Evolutionary conservation across 371 early-diverging fungal genomes (phyloP).

Genomic region (Coemansia sp.): DNA sequence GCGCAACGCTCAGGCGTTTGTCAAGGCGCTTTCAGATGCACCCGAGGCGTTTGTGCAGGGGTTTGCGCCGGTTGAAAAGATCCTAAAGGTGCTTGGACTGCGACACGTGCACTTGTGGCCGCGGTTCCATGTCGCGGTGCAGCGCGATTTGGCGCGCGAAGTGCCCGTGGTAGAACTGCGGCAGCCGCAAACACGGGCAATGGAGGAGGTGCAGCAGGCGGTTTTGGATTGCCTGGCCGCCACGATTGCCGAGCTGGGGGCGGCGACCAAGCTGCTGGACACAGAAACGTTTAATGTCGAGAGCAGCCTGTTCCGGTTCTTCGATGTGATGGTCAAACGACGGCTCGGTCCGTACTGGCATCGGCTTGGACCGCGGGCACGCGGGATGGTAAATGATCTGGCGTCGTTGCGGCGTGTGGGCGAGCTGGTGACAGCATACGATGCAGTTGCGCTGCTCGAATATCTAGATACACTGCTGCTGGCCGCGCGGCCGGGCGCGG

Average conservation of each 20-base stretch:
- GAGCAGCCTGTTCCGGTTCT: conserved; percentile 77
- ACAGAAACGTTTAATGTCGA: conserved; percentile 81
- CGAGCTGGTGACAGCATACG: conserved; percentile 74
- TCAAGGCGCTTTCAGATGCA: conserved; percentile 92
- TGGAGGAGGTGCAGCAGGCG: conserved; percentile 82
- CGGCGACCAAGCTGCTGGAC: conserved; percentile 56
- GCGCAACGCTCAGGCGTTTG: conserved; percentile 80
- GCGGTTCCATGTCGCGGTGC: conserved; percentile 74
- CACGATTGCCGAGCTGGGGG: conserved; percentile 73
- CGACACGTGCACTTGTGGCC: conserved; percentile 91
- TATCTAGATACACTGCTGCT: conserved; percentile 82
- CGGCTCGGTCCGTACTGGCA: conserved; percentile 92
- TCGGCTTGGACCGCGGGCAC: conserved; percentile 67
- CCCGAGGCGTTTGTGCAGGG: conserved; percentile 75
- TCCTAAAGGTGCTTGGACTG: conserved; percentile 75
- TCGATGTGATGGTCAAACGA: conserved; percentile 70
- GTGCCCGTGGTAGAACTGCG: conserved; percentile 73
- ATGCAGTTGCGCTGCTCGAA: conserved; percentile 83
- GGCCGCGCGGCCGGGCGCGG: conserved; percentile 41
- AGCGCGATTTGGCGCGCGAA: conserved; percentile 58
- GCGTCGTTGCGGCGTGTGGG: conserved; percentile 69
- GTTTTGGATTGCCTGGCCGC: conserved; percentile 84
- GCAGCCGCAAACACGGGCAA: conserved; percentile 74
- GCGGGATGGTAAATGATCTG: conserved; percentile 76
- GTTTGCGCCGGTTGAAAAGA: conserved; percentile 84